These are phyloP conservation scores for Naganishia liquefaciens DNA, from an alignment of 1,284 basidiomycete species.

Conservation along the genomic window DNA sequence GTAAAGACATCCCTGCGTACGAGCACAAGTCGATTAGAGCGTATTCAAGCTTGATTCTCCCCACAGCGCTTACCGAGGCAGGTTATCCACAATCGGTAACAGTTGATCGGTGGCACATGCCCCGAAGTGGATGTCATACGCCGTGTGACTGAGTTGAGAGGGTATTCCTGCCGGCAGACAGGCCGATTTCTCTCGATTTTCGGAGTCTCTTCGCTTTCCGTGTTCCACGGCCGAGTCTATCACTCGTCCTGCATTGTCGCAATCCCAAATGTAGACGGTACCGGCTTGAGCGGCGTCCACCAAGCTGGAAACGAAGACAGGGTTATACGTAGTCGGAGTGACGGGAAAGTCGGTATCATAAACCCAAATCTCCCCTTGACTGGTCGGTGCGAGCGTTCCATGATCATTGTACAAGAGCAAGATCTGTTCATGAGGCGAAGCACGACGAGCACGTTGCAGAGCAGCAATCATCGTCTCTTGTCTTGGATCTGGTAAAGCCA, in stretches of 20 bases:
- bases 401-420: constrained; percentile 33
- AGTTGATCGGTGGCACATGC: constrained; percentile 29
- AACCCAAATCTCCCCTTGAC: constrained; percentile 34
- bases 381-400: constrained; percentile 28
- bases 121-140: constrained; percentile 31
- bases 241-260: constrained; percentile 31
- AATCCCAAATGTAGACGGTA: constrained; percentile 34
- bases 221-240: constrained; percentile 32
- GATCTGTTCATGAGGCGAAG: constrained; percentile 26
- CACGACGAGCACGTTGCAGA: constrained; percentile 23
- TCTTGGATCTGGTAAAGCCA: constrained; percentile 31
- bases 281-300: constrained; percentile 29
- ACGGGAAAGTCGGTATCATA: constrained; percentile 34
- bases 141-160: constrained; percentile 10
- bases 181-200: constrained; percentile 1
- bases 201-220: constrained; percentile 27
- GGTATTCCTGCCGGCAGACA: constrained; percentile 14
- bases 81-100: constrained; percentile 22
- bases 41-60: background rate
- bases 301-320: constrained; percentile 29
- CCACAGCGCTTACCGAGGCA: constrained; percentile 28
- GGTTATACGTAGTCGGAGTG: constrained; percentile 33
- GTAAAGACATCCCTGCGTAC: constrained; percentile 33
- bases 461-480: constrained; percentile 28
- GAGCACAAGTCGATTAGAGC: background rate